Conservation (phyloP, 805 yeast genomes). For the Candida stauntonica region DNA sequence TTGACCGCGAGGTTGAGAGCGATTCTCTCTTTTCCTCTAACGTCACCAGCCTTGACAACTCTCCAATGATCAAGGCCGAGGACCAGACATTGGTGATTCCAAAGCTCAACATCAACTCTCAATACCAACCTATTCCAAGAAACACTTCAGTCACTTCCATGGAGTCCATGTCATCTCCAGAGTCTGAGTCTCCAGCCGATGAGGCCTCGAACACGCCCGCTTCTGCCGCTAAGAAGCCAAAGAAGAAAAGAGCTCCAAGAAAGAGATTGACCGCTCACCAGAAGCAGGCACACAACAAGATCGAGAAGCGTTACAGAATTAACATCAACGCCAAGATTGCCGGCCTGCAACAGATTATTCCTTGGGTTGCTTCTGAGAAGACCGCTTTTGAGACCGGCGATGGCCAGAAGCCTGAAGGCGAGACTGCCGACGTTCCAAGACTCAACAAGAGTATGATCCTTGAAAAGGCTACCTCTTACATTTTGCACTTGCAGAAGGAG, state of each 20-base stretch:
- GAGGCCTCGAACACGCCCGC: conserved; percentile 4
- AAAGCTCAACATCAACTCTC: conserved; percentile 4
- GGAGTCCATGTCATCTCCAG: conserved; percentile 8
- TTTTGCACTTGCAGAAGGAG: conserved; percentile 47
- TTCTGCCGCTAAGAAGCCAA: conserved; percentile 24
- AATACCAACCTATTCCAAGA: conserved; percentile 4
- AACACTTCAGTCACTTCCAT: conserved; percentile 14
- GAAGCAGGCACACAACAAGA: conserved; percentile 68
- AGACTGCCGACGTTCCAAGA: conserved; percentile 30
- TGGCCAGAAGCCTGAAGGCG: conserved; percentile 14
- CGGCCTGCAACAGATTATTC: conserved; percentile 60
- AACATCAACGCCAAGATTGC: conserved; percentile 71
- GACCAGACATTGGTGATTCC: conserved; percentile 5
- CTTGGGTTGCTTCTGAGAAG: conserved; percentile 59
- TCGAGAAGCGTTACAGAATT: conserved; percentile 66
- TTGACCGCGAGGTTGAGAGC: conserved; percentile 18
- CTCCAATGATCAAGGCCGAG: conserved; percentile 29
- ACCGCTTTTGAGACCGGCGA: conserved; percentile 52
- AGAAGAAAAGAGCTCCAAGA: conserved; percentile 46
- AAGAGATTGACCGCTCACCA: conserved; percentile 55
- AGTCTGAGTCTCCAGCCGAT: conserved; percentile 2
- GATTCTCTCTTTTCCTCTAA: conserved; percentile 25
- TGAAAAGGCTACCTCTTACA: conserved; percentile 64
- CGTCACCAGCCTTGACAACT: conserved; percentile 26
- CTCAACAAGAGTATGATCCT: conserved; percentile 64